phyloP scores from a whole-genome alignment of 176 grass and related monocot species.

The Lolium rigidum region DNA sequence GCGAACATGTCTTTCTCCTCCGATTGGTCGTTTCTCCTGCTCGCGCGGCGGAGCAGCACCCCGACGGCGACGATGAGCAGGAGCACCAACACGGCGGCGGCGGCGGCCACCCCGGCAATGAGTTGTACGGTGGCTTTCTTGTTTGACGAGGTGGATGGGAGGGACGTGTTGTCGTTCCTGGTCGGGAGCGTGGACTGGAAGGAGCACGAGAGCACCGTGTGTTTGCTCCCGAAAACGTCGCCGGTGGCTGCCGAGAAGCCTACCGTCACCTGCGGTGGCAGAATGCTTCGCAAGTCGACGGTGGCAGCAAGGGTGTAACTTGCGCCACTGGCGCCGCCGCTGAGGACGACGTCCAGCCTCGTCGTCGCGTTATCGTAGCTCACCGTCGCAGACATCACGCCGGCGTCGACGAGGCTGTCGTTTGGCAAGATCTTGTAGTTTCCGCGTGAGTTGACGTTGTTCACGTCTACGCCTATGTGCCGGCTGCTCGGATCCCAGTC shows the following conservation, averaged over 20 bases:
- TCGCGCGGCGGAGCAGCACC: not conserved
- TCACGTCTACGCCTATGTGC: constrained; percentile 57
- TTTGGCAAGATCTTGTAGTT: constrained; percentile 29
- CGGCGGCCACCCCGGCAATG: not conserved
- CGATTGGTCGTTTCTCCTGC: not conserved
- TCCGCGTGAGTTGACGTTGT: constrained; percentile 41
- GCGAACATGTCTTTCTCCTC: not conserved
- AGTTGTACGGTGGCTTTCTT: not conserved
- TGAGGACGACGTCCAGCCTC: constrained; percentile 23
- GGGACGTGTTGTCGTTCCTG: not conserved
- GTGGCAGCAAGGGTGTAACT: constrained; percentile 10
- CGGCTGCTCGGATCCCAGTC: constrained; percentile 40
- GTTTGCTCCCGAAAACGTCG: not conserved
- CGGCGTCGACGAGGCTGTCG: constrained; percentile 35
- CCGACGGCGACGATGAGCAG: not conserved
- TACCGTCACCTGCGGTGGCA: constrained; percentile 43
- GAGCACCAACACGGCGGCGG: not conserved
- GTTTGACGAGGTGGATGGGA: not conserved
- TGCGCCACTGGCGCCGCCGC: not conserved
- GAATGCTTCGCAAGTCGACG: constrained; percentile 40
- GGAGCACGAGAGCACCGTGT: constrained; percentile 58
- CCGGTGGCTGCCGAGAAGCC: constrained; percentile 76
- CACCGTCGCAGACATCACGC: constrained; percentile 32
- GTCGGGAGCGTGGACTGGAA: constrained; percentile 59
- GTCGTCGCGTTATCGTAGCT: constrained; percentile 42